Evolutionary conservation across 2,329 filamentous ascomycete genomes (phyloP), one percentile per base, ranked within the genome.

Genomic region (Aspergillus brasiliensis): DNA sequence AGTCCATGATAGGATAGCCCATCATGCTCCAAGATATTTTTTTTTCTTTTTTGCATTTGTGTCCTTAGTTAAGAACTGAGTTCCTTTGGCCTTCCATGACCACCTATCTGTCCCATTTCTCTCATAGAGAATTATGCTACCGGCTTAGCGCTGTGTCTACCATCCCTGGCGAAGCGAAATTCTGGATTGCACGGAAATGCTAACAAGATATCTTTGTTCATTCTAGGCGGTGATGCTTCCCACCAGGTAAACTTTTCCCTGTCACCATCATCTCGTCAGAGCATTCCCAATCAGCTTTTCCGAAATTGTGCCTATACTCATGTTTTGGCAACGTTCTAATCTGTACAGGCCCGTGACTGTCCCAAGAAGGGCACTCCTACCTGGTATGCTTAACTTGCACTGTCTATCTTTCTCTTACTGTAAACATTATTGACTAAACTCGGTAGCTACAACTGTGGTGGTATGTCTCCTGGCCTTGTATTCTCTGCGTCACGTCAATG

Each of bases 361-460:
- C 91, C 91, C 73, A 91, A 88, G 84, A 90, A 90, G 81, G 90
- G 90, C 71, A 88, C 88, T 70, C 87, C 90, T 71, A 92, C 91
- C 80, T 93, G 90, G 90, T 92, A 82, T 78, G 87, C 78, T 65
- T 27, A 58, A 53, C 8, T 13, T 53, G 21, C 37, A 27, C 23
- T 57, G 25, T 53, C 38, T 28, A 38, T 34, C 42, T 56, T 17
- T 56, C 19, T 49, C 7, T 10, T 40, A 19, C 47, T 34, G 27
- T 25, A 52, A 49, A 55, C 28, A 19, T 21, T 27, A 17, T 25
- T 28, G 38, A 56, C 60, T 66, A 65, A 65, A 52, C 37, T 51
- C 17, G 21, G 63, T 75, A 91, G 89, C 86, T 92, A 91, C 82
- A 92, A 91, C 85, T 92, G 90, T 77, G 88, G 88, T 78, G 86